A percentile compares a stretch with the other conserved stretches of the same genome.
Conservation (phyloP, 805 yeast genomes). For the Lipomyces yamanashiensis region DNA sequence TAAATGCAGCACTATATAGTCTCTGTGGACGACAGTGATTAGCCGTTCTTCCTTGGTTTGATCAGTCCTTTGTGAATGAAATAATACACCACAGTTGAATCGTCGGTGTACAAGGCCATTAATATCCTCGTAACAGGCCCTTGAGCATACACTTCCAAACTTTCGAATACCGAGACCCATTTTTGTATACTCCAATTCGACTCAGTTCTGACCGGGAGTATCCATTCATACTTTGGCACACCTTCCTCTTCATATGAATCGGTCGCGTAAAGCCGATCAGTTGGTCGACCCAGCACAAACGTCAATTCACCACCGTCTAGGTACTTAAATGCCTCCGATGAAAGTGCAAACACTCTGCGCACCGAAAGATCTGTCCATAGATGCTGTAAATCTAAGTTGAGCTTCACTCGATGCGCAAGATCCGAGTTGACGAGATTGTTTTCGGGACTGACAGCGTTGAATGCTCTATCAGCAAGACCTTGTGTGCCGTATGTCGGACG, state of each 20-base stretch:
- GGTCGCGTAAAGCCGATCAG: conserved; percentile 46
- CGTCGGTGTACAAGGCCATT: conserved; percentile 51
- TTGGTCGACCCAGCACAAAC: conserved; percentile 43
- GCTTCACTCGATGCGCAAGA: conserved; percentile 37
- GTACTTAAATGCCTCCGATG: conserved; percentile 6
- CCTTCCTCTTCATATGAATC: conserved; percentile 29
- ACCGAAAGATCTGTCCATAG: conserved; percentile 44
- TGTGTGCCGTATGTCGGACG: background rate
- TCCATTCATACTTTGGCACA: conserved; percentile 36
- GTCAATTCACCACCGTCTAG: conserved; percentile 14
- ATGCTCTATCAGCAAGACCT: conserved; percentile 18
- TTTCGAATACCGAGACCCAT: conserved; percentile 45
- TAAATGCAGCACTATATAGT: background rate
- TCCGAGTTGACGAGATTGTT: conserved; percentile 24
- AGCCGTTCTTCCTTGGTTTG: conserved; percentile 47
- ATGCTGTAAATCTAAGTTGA: conserved; percentile 47
- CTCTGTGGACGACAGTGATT: background rate
- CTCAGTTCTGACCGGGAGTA: conserved; percentile 40
- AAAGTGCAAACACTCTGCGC: conserved; percentile 27
- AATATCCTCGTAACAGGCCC: conserved; percentile 41
- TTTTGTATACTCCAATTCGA: conserved; percentile 44
- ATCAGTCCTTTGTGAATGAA: conserved; percentile 48
- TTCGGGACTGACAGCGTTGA: conserved; percentile 13
- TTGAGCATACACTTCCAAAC: conserved; percentile 27
- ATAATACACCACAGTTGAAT: conserved; percentile 52